Evolutionary conservation across 192 early-diverging fungal genomes (phyloP), one percentile per base, ranked within the genome.

Genomic region (Diversispora epigaea): DNA sequence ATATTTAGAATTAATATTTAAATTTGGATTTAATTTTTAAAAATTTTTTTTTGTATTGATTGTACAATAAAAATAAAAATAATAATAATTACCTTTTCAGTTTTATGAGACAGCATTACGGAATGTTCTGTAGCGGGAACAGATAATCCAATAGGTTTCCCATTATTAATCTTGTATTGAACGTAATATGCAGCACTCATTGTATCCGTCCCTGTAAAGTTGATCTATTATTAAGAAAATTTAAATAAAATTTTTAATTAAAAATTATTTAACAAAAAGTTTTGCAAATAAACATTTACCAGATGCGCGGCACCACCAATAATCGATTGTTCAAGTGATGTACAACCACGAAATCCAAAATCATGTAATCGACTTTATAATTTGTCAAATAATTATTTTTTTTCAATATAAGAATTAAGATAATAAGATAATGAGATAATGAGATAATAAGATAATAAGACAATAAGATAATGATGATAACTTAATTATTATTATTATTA

Each of bases 51-150:
- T 17, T 3, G 4, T 17, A 41, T 54, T 3, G 15, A 55, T 9
- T 6, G 15, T 10, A 47, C 1, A 2, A n/a, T 39, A n/a, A 40
- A 21, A 44, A 9, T 22, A 19, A 68, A 39, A 76, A 57, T 67
- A n/a, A n/a, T n/a, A n/a, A n/a, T n/a, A n/a, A n/a, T n/a, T n/a
- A 87, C 85, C 63, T 79, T 84, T 78, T 96, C 94, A 43, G 86
- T 88, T 22, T 62, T 67, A 78, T 86, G 87, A 8, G 93, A 80
- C 0, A 88, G 94, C 94, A 96, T 96, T 55, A 96, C 87, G 21
- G 94, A 96, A 77, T 96, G 94, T 76, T 96, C 94, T 3, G 93
- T 96, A 0, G 94, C 92, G 0, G 94, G 94, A 62, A 96, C 89
- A 44, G 93, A 93, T 5, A 83, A 86, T 3, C 81, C 94, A 19